Conservation (phyloP, 768 basidiomycete genomes). For the Tulasnella sp. region DNA sequence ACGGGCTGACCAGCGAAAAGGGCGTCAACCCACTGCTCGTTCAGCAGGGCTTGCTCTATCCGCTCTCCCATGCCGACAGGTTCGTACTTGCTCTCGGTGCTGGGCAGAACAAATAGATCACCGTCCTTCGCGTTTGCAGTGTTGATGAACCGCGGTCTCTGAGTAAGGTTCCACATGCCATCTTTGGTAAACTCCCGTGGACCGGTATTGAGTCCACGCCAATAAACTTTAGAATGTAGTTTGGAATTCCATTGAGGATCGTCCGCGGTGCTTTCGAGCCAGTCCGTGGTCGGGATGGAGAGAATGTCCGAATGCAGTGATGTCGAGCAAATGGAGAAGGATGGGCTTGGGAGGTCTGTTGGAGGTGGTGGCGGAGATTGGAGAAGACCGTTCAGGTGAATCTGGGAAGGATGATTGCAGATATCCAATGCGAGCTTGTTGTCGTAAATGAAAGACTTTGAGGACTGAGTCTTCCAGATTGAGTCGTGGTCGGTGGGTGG, state of each 20-base stretch:
- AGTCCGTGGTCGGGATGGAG: background rate
- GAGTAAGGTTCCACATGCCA: constrained; percentile 5
- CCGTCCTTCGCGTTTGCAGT: background rate
- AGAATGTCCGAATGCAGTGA: constrained; percentile 45
- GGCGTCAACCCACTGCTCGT: constrained; percentile 22
- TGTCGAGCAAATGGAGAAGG: constrained; percentile 43
- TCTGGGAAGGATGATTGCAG: constrained; percentile 32
- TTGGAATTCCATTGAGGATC: background rate
- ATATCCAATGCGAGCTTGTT: constrained; percentile 40
- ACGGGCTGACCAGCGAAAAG: constrained; percentile 23
- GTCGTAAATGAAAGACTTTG: constrained; percentile 35
- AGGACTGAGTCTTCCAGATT: background rate
- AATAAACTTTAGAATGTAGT: background rate
- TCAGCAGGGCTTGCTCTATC: constrained; percentile 15
- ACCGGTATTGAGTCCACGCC: constrained; percentile 7
- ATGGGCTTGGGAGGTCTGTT: constrained; percentile 23
- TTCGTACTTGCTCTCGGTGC: background rate
- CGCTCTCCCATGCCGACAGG: constrained; percentile 2
- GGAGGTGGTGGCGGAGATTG: background rate
- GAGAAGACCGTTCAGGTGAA: constrained; percentile 20
- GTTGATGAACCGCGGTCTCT: background rate
- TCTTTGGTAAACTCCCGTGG: background rate
- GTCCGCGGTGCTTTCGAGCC: background rate
- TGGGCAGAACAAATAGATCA: background rate
- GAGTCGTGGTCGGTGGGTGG: background rate